Conservation (phyloP, 192 early-diverging fungal species). For the Pilobolus umbonatus region DNA sequence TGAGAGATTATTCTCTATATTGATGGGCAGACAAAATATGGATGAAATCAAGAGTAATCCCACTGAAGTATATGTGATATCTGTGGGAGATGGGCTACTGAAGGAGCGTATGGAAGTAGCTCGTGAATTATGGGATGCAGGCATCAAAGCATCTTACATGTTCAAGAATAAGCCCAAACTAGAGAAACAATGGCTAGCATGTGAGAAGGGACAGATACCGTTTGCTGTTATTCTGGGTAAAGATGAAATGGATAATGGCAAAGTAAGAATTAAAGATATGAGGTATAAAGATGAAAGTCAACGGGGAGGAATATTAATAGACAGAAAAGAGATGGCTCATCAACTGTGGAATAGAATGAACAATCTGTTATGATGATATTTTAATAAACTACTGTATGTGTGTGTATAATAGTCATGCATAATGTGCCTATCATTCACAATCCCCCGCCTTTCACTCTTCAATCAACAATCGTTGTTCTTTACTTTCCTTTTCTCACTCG, state of each 20-base stretch:
- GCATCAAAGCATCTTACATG: constrained; percentile 82
- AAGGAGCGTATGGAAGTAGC: constrained; percentile 83
- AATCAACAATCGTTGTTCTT: too few relatives aligned
- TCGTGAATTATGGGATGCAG: constrained; percentile 84
- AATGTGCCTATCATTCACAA: too few relatives aligned
- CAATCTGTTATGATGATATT: not conserved
- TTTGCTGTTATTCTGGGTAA: constrained; percentile 83
- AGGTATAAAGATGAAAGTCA: constrained; percentile 49
- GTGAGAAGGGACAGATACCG: constrained; percentile 84
- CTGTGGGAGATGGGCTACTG: constrained; percentile 70
- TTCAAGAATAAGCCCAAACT: constrained; percentile 87
- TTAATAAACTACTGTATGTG: too few relatives aligned
- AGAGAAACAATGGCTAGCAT: constrained; percentile 69
- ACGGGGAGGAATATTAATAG: constrained; percentile 46
- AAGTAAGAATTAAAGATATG: constrained; percentile 87
- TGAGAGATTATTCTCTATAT: constrained; percentile 88
- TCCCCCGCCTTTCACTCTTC: too few relatives aligned
- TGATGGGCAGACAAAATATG: constrained; percentile 56
- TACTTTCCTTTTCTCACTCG: too few relatives aligned
- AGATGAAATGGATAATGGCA: constrained; percentile 67
- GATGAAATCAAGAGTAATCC: constrained; percentile 67
- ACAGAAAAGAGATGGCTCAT: constrained; percentile 52
- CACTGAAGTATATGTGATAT: constrained; percentile 83
- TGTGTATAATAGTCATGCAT: too few relatives aligned
- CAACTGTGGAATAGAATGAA: constrained; percentile 40